Percentiles rank a stretch among this genome's conserved stretches.
phyloP scores from a whole-genome alignment of 1,284 basidiomycete genomes.

The Melanopsichium pennsylvanicum region DNA sequence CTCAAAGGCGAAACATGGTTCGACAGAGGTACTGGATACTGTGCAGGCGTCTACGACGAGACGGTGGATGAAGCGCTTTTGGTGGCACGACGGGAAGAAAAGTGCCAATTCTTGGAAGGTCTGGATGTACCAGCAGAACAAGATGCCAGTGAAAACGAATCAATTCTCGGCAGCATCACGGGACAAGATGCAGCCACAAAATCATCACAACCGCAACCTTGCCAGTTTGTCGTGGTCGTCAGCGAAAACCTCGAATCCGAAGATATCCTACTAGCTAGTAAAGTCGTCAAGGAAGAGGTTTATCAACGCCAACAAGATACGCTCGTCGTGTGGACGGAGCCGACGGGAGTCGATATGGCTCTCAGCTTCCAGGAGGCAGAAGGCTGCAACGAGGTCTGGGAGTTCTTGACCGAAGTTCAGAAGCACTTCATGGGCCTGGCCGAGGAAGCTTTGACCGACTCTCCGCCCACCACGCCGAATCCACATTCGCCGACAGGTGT shows the following conservation, averaged over 20 bases:
- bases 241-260: slow-evolving; percentile 59
- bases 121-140: slow-evolving; percentile 35
- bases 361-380: slow-evolving; percentile 96
- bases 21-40: slow-evolving; percentile 64
- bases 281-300: slow-evolving; percentile 63
- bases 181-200: slow-evolving; percentile 46
- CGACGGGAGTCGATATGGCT: slow-evolving; percentile 91
- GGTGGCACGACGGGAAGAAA: slow-evolving; percentile 60
- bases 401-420: slow-evolving; percentile 94
- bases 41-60: slow-evolving; percentile 65
- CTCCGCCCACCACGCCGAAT: slow-evolving; percentile 46
- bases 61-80: slow-evolving; percentile 60
- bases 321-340: slow-evolving; percentile 98
- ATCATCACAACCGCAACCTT: slow-evolving; percentile 22
- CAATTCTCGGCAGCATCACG: slow-evolving; percentile 42
- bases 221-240: slow-evolving; percentile 60
- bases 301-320: slow-evolving; percentile 74
- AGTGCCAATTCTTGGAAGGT: slow-evolving; percentile 54
- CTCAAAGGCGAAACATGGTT: slow-evolving; percentile 62
- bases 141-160: slow-evolving; percentile 23
- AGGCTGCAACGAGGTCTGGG: slow-evolving; percentile 96
- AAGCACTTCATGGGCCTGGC: slow-evolving; percentile 71
- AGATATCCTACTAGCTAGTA: slow-evolving; percentile 57
- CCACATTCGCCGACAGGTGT: slow-evolving; percentile 35
- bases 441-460: slow-evolving; percentile 47